phyloP scores from a whole-genome alignment of 2,329 filamentous ascomycete genomes.

The Helotiales sp. region DNA sequence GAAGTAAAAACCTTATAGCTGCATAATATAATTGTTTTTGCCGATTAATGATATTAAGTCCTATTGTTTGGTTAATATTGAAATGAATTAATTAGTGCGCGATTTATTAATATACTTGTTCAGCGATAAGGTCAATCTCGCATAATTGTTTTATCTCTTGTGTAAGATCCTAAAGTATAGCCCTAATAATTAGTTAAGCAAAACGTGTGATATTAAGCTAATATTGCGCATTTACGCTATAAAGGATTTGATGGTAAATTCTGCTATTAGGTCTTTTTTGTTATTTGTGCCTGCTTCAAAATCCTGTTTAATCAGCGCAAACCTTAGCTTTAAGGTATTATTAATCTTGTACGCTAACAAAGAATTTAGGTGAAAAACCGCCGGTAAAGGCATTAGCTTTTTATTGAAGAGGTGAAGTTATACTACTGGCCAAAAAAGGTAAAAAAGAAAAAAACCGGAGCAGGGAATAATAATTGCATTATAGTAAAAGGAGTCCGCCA shows the following conservation, averaged over 20 bases:
- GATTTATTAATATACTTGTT: not conserved
- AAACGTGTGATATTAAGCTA: no score
- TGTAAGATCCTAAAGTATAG: not conserved
- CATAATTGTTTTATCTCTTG: not conserved
- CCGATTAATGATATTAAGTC: not conserved
- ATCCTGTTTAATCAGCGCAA: not conserved
- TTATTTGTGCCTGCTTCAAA: slow-evolving; percentile 1
- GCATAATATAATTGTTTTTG: not conserved
- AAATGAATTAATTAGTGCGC: not conserved
- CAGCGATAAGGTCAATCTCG: not conserved
- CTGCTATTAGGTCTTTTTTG: not conserved
- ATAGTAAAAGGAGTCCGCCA: no score
- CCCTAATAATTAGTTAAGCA: no score
- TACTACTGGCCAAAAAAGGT: no score
- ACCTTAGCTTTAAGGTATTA: not conserved
- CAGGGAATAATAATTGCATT: no score
- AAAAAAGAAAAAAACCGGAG: no score
- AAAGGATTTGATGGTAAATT: not conserved
- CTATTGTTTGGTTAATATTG: not conserved
- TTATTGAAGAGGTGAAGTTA: no score
- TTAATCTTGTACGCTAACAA: not conserved
- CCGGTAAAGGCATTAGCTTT: no score
- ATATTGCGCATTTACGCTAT: no score
- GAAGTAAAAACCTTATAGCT: not conserved
- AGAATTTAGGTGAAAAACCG: no score